Evolutionary conservation across 2,329 filamentous ascomycete genomes (phyloP).

Genomic region (Chrysoporthe deuterocubensis): DNA sequence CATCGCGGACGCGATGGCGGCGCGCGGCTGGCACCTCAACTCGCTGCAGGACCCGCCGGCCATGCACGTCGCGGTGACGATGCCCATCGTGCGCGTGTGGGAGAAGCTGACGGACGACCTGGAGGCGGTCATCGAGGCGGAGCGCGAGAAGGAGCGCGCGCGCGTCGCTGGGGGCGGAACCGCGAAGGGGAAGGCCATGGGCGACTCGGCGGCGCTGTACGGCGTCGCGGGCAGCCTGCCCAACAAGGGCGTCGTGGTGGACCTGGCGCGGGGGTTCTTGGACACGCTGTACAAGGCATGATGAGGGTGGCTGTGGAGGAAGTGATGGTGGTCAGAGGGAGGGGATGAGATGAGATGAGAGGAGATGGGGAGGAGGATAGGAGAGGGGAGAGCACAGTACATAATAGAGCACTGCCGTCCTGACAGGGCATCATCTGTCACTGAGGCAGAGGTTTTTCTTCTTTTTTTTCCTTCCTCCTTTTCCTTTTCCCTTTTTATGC

Average conservation of each 20-base stretch:
- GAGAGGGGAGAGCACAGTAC: neutral
- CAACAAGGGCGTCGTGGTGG: conserved; percentile 92
- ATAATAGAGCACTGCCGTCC: neutral
- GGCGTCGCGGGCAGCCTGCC: conserved; percentile 93
- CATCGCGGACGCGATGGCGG: conserved; percentile 84
- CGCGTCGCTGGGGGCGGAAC: conserved; percentile 71
- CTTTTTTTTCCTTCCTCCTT: no score
- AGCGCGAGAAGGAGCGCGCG: conserved; percentile 80
- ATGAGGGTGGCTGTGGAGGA: conserved; percentile 26
- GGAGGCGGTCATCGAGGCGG: conserved; percentile 67
- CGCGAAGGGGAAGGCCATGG: conserved; percentile 67
- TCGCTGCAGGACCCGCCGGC: conserved; percentile 89
- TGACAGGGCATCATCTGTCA: neutral
- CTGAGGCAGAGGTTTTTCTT: neutral
- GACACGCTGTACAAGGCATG: conserved; percentile 91
- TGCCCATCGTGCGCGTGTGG: conserved; percentile 81
- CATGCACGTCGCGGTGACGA: conserved; percentile 90
- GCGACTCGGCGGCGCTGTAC: conserved; percentile 87
- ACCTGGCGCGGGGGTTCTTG: conserved; percentile 87
- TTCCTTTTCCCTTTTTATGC: neutral
- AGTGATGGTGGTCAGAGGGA: neutral
- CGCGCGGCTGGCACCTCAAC: conserved; percentile 93
- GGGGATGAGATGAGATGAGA: no score
- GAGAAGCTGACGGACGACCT: conserved; percentile 79
- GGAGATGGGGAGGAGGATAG: neutral